Evolutionary conservation across 2,329 filamentous ascomycete species (phyloP), one percentile per base, ranked within the genome.

Genomic region (Fusarium keratoplasticum): DNA sequence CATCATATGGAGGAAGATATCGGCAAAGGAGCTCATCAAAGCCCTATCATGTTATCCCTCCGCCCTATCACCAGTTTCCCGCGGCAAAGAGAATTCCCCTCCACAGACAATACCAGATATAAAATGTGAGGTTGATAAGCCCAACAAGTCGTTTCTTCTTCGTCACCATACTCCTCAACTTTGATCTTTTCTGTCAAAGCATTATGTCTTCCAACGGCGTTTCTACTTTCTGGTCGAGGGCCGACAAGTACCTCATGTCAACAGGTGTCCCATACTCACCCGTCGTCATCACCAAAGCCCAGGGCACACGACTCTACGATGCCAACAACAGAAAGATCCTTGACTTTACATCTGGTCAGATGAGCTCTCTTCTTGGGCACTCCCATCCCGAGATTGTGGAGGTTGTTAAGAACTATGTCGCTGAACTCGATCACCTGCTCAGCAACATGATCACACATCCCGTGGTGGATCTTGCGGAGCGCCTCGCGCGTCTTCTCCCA

Each of bases 271-370:
- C 81, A 69, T 83, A 74, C 78, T 84, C 75, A 7, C 81, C 77
- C 11, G 66, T 82, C 25, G 76, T 88, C 33, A 85, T 89, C 72
- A 84, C 81, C 55, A 83, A 81, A 38, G 86, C 86, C 14, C 72
- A 83, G 52, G 87, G 87, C 10, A 84, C 84, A 0, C 78, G 81
- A 11, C 81, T 90, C 22, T 89, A 86, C 75, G 85, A 85, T 47
- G 78, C 81, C 0, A 71, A 78, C 4, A 83, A 83, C 20, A 82
- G 84, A 16, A 79, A 82, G 52, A 87, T 90, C 65, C 83, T 91
- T 4, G 89, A 91, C 79, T 91, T 87, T 73, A 90, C 88, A 1
- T 90, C 88, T 0, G 88, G 89, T 22, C 89, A 91, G 73, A 90
- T 90, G 88, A 86, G 83, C 64, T 89, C 85, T 7, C 82, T 91